Conservation (phyloP, 169 alveolate genomes). For the Plasmodium gonderi region DNA sequence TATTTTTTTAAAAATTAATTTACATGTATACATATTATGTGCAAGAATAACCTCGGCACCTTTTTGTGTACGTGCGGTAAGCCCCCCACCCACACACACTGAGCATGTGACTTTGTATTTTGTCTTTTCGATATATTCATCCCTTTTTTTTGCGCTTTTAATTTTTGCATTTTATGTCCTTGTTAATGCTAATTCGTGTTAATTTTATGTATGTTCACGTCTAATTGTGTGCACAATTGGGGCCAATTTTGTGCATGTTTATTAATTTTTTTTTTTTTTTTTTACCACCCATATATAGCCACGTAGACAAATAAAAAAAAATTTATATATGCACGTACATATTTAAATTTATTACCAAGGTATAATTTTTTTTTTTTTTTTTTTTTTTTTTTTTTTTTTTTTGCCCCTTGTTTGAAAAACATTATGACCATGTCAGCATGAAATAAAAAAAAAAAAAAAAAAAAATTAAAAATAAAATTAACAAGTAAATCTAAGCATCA, state of each 20-base stretch:
- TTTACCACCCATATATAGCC: not conserved
- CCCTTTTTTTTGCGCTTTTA: not conserved
- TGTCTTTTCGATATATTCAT: not conserved
- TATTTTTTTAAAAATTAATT: not conserved
- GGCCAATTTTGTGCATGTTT: too few relatives aligned
- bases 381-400: slow-evolving; percentile 1
- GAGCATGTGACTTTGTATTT: too few relatives aligned
- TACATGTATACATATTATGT: too few relatives aligned
- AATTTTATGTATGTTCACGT: not conserved
- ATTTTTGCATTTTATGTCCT: not conserved
- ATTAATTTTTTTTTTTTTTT: too few relatives aligned
- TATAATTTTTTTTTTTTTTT: not conserved
- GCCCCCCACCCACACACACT: too few relatives aligned
- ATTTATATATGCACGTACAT: too few relatives aligned
- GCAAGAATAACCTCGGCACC: too few relatives aligned
- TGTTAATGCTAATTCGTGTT: not conserved
- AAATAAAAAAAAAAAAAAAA: not conserved
- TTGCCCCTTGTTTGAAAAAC: not conserved
- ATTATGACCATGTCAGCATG: slow-evolving; percentile 5
- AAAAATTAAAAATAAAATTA: not conserved
- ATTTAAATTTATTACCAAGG: not conserved
- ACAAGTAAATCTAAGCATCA: not conserved
- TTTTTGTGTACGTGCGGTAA: too few relatives aligned
- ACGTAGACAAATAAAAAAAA: not conserved
- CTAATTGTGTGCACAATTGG: not conserved